Evolutionary conservation across 164 flowering plant species (phyloP).

Genomic region (Nelumbo lutea): DNA sequence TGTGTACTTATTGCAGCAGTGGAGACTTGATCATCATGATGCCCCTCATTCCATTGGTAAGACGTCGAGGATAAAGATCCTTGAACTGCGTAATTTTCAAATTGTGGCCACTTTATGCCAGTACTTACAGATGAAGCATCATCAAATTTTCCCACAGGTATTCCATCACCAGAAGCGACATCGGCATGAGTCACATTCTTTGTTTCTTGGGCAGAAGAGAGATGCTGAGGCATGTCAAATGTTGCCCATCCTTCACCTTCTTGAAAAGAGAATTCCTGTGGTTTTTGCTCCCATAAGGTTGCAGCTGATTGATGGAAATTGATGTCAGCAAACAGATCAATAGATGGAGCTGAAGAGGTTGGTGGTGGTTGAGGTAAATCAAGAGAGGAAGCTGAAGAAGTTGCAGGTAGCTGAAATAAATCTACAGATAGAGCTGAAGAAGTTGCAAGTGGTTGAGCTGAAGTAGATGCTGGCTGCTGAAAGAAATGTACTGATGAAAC

Average conservation of each 20-base stretch:
- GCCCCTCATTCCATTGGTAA: constrained; percentile 35
- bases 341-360: constrained; percentile 24
- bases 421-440: constrained; percentile 29
- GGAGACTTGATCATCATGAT: constrained; percentile 27
- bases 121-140: constrained; percentile 23
- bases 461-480: constrained; percentile 27
- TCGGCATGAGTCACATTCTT: constrained; percentile 16
- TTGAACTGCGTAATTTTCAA: constrained; percentile 23
- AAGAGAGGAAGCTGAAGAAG: constrained; percentile 26
- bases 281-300: constrained; percentile 21
- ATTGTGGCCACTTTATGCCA: constrained; percentile 36
- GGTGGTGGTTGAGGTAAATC: constrained; percentile 37
- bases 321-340: constrained; percentile 40
- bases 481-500: constrained; percentile 36
- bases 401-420: constrained; percentile 33
- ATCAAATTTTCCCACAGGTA: constrained; percentile 23
- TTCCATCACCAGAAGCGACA: constrained; percentile 23
- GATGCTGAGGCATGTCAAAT: constrained; percentile 60
- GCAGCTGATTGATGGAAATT: constrained; percentile 27
- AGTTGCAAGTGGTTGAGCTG: constrained; percentile 22
- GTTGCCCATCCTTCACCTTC: constrained; percentile 95
- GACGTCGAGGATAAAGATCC: constrained; percentile 26
- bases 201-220: constrained; percentile 17
- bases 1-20: constrained; percentile 21
- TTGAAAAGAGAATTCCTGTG: constrained; percentile 24